phyloP scores from a whole-genome alignment of 768 basidiomycete species.

The Suillus tomentosus region DNA sequence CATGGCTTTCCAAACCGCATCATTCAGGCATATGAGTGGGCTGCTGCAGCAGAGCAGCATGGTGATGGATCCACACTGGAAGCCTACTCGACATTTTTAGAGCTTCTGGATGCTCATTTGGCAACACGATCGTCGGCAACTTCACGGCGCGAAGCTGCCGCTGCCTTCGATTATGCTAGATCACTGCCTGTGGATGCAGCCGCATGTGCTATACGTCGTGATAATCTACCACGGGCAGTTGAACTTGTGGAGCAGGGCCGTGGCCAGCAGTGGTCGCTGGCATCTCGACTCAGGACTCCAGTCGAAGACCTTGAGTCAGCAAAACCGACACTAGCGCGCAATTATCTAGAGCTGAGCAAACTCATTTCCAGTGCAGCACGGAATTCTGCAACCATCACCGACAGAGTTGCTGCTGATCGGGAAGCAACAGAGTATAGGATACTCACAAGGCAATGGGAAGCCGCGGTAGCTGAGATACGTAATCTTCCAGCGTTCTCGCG shows the following conservation, averaged over 20 bases:
- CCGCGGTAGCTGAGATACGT: background rate
- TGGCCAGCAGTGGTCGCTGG: slow-evolving; percentile 29
- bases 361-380: background rate
- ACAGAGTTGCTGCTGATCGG: background rate
- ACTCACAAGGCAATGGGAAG: background rate
- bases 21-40: no score
- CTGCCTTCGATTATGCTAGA: fast-evolving
- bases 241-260: slow-evolving; percentile 27
- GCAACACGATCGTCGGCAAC: background rate
- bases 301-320: background rate
- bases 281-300: slow-evolving; percentile 25
- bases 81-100: no score
- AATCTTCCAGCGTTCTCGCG: background rate
- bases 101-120: background rate
- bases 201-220: slow-evolving; percentile 16
- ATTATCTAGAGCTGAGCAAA: background rate
- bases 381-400: background rate
- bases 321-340: background rate
- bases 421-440: background rate
- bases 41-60: no score
- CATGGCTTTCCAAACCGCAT: no score
- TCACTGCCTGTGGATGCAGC: slow-evolving; percentile 9
- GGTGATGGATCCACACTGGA: no score
- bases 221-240: slow-evolving; percentile 16
- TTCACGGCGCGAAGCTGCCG: background rate